Evolutionary conservation across 176 grass and related monocot species (phyloP), one percentile per base, ranked within the genome.

Genomic region (Paspalum vaginatum): DNA sequence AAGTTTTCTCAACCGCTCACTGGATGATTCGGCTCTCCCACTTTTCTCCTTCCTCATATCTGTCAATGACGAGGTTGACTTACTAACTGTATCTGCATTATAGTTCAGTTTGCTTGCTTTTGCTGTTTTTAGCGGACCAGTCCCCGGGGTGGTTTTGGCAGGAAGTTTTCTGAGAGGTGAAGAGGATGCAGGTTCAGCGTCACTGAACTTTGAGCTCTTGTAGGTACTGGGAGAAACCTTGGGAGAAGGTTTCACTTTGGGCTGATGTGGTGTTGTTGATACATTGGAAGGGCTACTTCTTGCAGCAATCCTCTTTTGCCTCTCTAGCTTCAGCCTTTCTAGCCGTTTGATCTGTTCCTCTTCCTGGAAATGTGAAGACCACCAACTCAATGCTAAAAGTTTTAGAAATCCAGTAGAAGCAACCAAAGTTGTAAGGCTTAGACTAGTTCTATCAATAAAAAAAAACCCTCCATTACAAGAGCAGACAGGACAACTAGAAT

Each of bases 261-360:
- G 44, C 58, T 77, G 77, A 42, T 83, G 87, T 17, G 78, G 72
- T 42, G 87, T 81, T 59, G 86, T 79, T 77, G 69, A 37, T 63
- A 88, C 38, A 75, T 85, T 82, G 22, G 88, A 70, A 25, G 54
- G 7, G 63, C 65, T 72, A 72, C 61, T 86, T 86, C 90, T 93
- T 77, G 92, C 62, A 68, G 96, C 79, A 65, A 98, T 98, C 83
- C 92, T 93, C 84, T 98, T 95, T 89, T 98, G 88, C 84, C 96
- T 84, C 81, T 98, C 96, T 68, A 84, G 79, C 85, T 93, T 98
- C 77, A 98, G 87, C 71, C 58, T 89, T 74, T 93, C 96, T n/a
- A 98, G 81, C 26, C 96, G 88, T 81, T 91, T 98, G 27, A 89
- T 81, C 46, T 95, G 87, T 84, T 98, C 96, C 5, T 89, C 96